Conservation (phyloP, 257 asterid genomes). For the Catharanthus roseus region DNA sequence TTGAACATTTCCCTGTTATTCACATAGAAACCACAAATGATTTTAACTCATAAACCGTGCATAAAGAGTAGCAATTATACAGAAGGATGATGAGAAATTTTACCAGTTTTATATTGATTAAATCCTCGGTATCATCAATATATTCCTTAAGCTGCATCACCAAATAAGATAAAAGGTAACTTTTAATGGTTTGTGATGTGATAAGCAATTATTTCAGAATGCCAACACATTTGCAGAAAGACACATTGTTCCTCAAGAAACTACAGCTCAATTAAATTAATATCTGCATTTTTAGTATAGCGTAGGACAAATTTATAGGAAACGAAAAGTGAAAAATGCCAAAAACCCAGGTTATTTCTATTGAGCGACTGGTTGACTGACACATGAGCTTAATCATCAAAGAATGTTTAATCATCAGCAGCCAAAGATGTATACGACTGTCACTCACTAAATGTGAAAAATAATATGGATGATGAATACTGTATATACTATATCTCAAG, state of each 20-base stretch:
- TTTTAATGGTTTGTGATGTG: neutral
- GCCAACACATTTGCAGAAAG: neutral
- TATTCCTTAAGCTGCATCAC: slow-evolving; percentile 88
- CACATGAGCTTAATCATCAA: neutral
- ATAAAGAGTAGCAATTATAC: neutral
- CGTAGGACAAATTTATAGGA: too few species aligned
- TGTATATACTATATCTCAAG: neutral
- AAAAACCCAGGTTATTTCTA: neutral
- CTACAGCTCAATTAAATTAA: neutral
- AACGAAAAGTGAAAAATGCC: neutral
- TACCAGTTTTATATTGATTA: slow-evolving; percentile 94
- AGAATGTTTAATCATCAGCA: neutral
- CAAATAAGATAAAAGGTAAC: slow-evolving; percentile 12
- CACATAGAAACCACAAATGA: slow-evolving; percentile 7
- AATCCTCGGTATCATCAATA: slow-evolving; percentile 95
- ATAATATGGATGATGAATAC: neutral
- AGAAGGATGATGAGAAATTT: slow-evolving; percentile 2
- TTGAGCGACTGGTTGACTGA: neutral
- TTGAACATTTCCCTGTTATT: slow-evolving; percentile 89
- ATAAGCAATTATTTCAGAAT: neutral
- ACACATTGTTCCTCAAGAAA: neutral
- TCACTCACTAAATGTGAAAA: neutral
- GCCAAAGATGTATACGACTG: neutral
- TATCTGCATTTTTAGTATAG: neutral
- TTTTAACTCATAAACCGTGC: neutral